Percentiles rank a stretch among this genome's conserved stretches.
Conservation (phyloP, 306 rosid genomes). For the Castanea sativa region DNA sequence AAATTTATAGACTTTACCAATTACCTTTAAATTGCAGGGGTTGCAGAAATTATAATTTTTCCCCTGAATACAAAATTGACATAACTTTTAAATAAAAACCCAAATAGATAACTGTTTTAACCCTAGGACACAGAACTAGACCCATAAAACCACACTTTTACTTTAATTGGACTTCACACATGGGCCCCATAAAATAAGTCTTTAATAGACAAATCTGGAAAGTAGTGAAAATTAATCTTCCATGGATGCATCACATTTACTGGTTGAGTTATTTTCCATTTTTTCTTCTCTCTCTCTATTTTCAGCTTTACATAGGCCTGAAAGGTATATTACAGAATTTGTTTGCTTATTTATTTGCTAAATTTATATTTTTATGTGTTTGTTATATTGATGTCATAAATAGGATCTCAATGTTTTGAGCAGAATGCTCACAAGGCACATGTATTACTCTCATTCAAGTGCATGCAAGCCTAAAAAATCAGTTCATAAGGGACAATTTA, state of each 20-base stretch:
- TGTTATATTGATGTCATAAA: not conserved
- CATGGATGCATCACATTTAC: not conserved
- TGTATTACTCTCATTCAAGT: not conserved
- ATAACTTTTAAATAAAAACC: no score
- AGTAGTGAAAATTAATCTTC: no score
- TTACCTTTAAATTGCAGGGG: no score
- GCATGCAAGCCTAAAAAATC: not conserved
- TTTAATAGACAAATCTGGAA: no score
- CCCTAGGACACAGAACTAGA: no score
- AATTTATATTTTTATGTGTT: not conserved
- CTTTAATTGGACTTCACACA: no score
- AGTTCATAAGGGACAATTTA: slow-evolving; percentile 13
- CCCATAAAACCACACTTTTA: no score
- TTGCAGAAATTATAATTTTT: no score
- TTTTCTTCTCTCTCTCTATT: not conserved
- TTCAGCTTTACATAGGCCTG: not conserved
- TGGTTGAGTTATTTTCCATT: not conserved
- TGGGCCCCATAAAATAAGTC: no score
- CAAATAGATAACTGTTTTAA: no score
- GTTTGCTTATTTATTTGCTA: not conserved
- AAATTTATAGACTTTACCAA: no score
- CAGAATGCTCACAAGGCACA: not conserved
- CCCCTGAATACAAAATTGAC: no score
- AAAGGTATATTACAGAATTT: not conserved
- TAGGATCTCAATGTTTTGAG: not conserved